A percentile compares a stretch with the other conserved stretches of the same genome.
phyloP scores from a whole-genome alignment of 192 early-diverging fungal genomes.

The Rhizophagus clarus region DNA sequence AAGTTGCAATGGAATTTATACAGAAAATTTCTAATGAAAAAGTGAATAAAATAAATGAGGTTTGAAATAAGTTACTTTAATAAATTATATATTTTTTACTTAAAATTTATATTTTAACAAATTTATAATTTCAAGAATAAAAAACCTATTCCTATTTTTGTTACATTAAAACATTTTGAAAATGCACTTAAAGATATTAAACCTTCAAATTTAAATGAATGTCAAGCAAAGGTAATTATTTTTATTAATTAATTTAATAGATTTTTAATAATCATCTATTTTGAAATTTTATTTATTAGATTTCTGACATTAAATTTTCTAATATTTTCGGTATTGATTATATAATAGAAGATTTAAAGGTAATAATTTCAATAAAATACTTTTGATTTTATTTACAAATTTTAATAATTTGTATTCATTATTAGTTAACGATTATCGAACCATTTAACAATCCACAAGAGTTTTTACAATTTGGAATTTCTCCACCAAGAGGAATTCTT shows the following conservation, averaged over 20 bases:
- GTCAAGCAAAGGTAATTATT: conserved; percentile 47
- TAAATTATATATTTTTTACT: conserved; percentile 4
- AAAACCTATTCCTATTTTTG: conserved; percentile 22
- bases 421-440: conserved; percentile 52
- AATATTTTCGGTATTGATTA: conserved; percentile 81
- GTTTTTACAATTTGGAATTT: conserved; percentile 63
- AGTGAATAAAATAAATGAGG: conserved; percentile 23
- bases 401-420: background rate
- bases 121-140: background rate
- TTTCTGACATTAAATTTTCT: conserved; percentile 63
- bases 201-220: conserved; percentile 62
- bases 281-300: conserved; percentile 36
- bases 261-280: background rate
- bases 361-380: conserved; percentile 43
- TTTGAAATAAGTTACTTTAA: conserved; percentile 27
- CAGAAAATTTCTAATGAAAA: conserved; percentile 6
- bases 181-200: conserved; percentile 45
- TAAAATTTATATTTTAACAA: background rate
- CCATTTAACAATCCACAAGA: conserved; percentile 56
- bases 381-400: conserved; percentile 30
- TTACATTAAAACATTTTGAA: conserved; percentile 44
- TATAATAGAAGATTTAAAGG: conserved; percentile 63
- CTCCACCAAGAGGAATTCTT: conserved; percentile 77
- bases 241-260: too few species aligned
- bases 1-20: conserved; percentile 51